Conservation (phyloP, 2,329 filamentous ascomycete genomes). For the Neofusicoccum ribis region DNA sequence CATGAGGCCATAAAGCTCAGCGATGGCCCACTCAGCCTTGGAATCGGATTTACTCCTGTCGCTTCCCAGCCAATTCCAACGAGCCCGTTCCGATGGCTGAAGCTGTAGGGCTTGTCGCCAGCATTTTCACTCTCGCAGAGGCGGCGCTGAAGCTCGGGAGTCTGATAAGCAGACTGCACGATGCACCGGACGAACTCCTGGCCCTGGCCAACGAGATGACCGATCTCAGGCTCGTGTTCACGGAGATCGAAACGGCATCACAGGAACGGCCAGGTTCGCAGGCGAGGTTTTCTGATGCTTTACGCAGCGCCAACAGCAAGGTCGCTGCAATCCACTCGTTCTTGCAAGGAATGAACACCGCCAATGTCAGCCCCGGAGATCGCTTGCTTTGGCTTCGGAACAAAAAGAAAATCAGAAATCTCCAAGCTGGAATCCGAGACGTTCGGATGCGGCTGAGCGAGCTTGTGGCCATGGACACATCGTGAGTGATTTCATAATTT, state of each 20-base stretch:
- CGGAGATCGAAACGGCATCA: background rate
- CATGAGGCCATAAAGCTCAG: too few relatives aligned
- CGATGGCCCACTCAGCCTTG: background rate
- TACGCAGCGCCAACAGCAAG: background rate
- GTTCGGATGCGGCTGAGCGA: too few relatives aligned
- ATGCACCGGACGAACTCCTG: slow-evolving; percentile 2
- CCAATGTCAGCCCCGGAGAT: background rate
- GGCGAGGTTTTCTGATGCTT: background rate
- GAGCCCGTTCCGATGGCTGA: background rate
- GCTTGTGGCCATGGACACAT: too few relatives aligned
- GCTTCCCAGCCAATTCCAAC: background rate
- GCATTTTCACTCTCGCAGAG: background rate
- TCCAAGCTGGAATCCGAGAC: too few relatives aligned
- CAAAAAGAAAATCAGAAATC: too few relatives aligned
- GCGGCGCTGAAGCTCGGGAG: background rate
- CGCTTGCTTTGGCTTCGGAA: background rate
- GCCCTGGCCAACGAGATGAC: slow-evolving; percentile 6
- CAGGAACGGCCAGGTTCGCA: background rate
- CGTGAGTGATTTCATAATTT: too few relatives aligned
- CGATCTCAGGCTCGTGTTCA: background rate
- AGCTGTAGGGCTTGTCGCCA: background rate
- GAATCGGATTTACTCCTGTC: background rate
- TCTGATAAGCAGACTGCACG: background rate
- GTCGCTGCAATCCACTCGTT: background rate
- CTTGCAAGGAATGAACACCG: background rate